A percentile compares a stretch with the other conserved stretches of the same genome.
phyloP scores from a whole-genome alignment of 768 basidiomycete genomes.

The Porpolomopsis calyptriformis region DNA sequence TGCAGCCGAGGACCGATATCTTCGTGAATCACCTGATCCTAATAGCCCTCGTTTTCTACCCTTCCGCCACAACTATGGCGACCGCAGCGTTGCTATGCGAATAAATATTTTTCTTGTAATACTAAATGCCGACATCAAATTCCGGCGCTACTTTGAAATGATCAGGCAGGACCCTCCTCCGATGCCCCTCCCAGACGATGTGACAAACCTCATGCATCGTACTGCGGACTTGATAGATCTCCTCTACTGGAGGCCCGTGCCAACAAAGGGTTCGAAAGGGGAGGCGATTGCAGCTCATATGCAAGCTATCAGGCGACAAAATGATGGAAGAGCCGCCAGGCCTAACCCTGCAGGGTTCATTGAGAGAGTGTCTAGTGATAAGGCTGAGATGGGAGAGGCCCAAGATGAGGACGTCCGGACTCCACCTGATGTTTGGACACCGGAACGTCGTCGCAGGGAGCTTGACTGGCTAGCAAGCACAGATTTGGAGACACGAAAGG shows the following conservation, averaged over 20 bases:
- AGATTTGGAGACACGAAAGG: conserved; percentile 14
- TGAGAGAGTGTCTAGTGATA: conserved; percentile 8
- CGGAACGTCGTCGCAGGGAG: conserved; percentile 7
- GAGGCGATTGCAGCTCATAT: not conserved
- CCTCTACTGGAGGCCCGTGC: conserved; percentile 15
- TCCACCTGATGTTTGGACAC: not conserved
- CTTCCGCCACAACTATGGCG: conserved; percentile 1
- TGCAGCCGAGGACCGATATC: conserved; percentile 1
- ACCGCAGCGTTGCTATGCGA: not conserved
- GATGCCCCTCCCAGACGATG: conserved; percentile 13
- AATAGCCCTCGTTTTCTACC: conserved; percentile 5
- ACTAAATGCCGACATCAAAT: conserved; percentile 18
- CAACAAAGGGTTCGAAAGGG: conserved; percentile 9
- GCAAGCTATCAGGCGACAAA: conserved; percentile 4
- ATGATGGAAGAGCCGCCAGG: conserved; percentile 7
- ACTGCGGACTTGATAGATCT: conserved; percentile 14
- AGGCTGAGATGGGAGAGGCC: conserved; percentile 3
- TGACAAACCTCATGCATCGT: conserved; percentile 13
- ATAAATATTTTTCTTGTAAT: conserved; percentile 16
- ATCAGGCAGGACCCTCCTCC: conserved; percentile 5
- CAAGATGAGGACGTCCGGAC: not conserved
- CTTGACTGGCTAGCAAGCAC: conserved; percentile 7
- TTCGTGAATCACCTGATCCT: conserved; percentile 4
- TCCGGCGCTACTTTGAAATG: conserved; percentile 16
- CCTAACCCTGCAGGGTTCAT: conserved; percentile 5